A percentile compares a stretch with the other conserved stretches of the same genome.
Evolutionary conservation across 306 rosid species (phyloP).

Genomic region (Arachis stenosperma): DNA sequence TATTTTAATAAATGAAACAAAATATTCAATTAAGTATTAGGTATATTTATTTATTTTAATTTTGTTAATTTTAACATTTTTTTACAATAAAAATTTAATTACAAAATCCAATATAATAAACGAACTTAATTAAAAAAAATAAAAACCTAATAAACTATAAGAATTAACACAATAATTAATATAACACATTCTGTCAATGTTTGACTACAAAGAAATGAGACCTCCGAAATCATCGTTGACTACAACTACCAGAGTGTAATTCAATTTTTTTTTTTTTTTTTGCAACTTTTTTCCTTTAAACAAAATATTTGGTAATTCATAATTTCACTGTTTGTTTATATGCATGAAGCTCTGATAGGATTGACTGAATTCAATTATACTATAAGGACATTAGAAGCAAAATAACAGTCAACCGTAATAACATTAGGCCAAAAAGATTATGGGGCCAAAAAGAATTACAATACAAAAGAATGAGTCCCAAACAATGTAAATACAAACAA

Average conservation of each 20-base stretch:
- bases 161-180: too few species aligned
- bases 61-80: too few species aligned
- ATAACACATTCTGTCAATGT: too few species aligned
- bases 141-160: too few species aligned
- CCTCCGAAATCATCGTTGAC: neutral
- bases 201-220: too few species aligned
- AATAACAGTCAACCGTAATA: conserved; percentile 4
- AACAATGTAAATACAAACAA: too few species aligned
- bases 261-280: neutral
- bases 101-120: too few species aligned
- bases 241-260: neutral
- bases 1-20: too few species aligned
- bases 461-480: neutral
- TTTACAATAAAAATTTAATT: too few species aligned
- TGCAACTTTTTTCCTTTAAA: neutral
- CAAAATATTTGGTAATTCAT: neutral
- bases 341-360: neutral
- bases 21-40: too few species aligned
- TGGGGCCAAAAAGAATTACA: conserved; percentile 2
- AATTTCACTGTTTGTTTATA: neutral
- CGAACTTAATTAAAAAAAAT: too few species aligned
- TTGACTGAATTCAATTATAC: neutral
- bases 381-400: neutral
- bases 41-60: too few species aligned
- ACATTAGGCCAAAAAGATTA: neutral